These are phyloP conservation scores for Amoebophrya sp. DNA, from an alignment of 169 alveolate genomes.

Conservation along the genomic window DNA sequence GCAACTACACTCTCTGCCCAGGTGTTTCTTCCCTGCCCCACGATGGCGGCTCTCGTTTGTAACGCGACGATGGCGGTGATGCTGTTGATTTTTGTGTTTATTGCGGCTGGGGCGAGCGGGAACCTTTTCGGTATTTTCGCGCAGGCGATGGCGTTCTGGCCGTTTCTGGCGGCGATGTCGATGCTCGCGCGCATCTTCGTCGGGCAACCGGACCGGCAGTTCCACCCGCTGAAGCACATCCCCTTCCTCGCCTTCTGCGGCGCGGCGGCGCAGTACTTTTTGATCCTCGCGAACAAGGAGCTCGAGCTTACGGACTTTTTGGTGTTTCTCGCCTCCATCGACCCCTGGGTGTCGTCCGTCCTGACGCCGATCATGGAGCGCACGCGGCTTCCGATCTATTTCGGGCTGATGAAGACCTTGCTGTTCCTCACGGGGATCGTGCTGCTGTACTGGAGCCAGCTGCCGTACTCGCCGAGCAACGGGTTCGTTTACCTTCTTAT, in stretches of 20 bases:
- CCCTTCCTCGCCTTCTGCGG: not conserved
- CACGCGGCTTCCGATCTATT: not conserved
- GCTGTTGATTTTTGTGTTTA: not conserved
- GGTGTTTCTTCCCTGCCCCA: not conserved
- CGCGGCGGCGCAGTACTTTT: not conserved
- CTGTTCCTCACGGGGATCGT: not conserved
- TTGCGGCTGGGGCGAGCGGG: not conserved
- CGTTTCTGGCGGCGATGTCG: not conserved
- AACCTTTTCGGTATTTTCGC: not conserved
- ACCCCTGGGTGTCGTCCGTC: not conserved
- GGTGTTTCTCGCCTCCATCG: not conserved
- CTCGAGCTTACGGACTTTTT: not conserved
- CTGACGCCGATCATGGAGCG: not conserved
- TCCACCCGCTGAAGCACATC: not conserved
- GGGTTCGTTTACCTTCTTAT: not conserved
- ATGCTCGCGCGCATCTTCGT: not conserved
- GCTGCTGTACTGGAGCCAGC: not conserved
- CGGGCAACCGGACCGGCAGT: not conserved
- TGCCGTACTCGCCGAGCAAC: not conserved
- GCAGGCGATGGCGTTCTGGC: not conserved
- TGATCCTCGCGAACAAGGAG: not conserved
- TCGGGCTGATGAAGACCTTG: not conserved
- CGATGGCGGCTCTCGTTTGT: not conserved
- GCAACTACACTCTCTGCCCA: too few species aligned
- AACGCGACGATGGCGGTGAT: not conserved